These are phyloP conservation scores for Globisporangium acanthophoron DNA, from an alignment of 352 stramenopile genomes.

Conservation along the genomic window DNA sequence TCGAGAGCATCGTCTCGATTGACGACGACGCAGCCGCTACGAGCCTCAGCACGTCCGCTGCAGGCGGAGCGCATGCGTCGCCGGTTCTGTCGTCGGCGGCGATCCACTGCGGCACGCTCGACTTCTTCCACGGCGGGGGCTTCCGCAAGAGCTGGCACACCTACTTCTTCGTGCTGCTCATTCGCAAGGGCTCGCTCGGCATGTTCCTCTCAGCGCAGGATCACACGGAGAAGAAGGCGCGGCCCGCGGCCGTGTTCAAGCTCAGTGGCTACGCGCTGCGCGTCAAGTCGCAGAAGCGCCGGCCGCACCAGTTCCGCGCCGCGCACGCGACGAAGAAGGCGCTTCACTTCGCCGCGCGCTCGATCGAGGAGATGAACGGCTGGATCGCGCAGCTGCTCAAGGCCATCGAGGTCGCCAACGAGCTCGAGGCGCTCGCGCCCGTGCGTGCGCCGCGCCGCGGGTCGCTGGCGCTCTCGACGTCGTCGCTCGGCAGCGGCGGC, in stretches of 20 bases:
- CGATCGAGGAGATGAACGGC: constrained; percentile 64
- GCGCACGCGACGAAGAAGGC: constrained; percentile 52
- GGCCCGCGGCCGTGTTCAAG: constrained; percentile 56
- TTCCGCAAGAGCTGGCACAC: constrained; percentile 60
- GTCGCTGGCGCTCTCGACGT: background rate
- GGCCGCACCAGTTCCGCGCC: constrained; percentile 58
- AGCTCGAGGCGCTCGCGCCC: constrained; percentile 26
- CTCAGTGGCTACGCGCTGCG: constrained; percentile 62
- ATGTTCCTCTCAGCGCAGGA: constrained; percentile 54
- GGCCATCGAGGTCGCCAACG: constrained; percentile 53
- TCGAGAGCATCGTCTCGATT: constrained; percentile 9
- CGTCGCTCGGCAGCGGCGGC: background rate
- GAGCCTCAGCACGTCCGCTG: background rate
- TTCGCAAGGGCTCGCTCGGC: constrained; percentile 64
- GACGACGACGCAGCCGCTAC: background rate
- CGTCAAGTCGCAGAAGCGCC: constrained; percentile 58
- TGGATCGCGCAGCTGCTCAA: constrained; percentile 62
- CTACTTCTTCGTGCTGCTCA: constrained; percentile 62
- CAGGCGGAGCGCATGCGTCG: background rate
- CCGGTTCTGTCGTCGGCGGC: background rate
- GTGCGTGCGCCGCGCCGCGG: constrained; percentile 1
- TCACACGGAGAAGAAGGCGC: constrained; percentile 34
- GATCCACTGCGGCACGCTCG: constrained; percentile 16
- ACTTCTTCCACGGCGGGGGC: constrained; percentile 46
- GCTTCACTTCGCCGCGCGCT: constrained; percentile 46